Evolutionary conservation across 1,284 basidiomycete species (phyloP), one percentile per base, ranked within the genome.

Genomic region (Somion occarium): DNA sequence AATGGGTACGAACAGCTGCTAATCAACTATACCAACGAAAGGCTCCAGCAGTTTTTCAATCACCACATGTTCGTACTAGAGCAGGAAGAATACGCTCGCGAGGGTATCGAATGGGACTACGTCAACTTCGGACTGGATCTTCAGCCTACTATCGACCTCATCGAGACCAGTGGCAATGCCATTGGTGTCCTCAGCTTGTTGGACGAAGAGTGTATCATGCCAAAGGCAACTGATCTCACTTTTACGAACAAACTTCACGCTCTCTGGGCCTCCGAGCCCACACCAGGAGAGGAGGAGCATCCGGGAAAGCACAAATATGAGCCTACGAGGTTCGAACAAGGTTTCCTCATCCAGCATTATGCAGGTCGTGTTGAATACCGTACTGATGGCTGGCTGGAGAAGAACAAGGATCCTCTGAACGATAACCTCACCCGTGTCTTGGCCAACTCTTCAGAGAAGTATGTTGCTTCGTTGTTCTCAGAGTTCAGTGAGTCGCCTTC

Each of bases 61-160:
- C 94, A 98, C 69, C 97, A 99, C 70, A 99, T 99, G 97, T 99
- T 99, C 69, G 94, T 98, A 12, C 82, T 99, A 38, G 97, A 99
- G 73, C 97, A 99, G 68, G 96, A 99, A 66, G 97, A 99, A 69
- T 99, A 99, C 70, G 82, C 93, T 12, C 83, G 97, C 23, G 97
- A 99, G 67, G 88, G 88, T 41, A 99, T 99, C 68, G 87, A 96
- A 55, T 99, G 97, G 97, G 89, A 97, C 65, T 98, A 97, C 65
- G 89, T 98, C 71, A 98, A 99, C 72, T 99, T 99, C 67, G 97
- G 96, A 15, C 79, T 98, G 44, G 96, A 99, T 67, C 75, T 99
- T 5, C 97, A 99, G 67, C 96, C 97, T 0, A 99, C 97, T 0
- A 99, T 99, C 67, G 96, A 99, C 65, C 83, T 99, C 50, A 99